Percentiles rank a stretch among this genome's conserved stretches.
phyloP scores from a whole-genome alignment of 352 stramenopile species.

The Saprolegnia diclina region DNA sequence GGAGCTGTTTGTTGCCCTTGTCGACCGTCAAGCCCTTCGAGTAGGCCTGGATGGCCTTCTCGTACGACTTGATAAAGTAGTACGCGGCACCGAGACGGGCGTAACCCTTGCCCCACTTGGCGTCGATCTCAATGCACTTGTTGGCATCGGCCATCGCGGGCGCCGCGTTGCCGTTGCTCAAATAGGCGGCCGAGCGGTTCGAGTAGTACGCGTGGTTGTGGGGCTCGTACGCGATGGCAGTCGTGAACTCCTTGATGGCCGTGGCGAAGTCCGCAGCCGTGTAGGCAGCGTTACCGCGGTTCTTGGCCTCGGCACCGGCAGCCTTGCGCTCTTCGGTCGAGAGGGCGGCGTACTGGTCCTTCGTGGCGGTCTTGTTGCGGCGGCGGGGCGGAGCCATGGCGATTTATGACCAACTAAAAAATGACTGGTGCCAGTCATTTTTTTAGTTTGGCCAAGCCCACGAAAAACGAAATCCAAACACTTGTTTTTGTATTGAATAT shows the following conservation, averaged over 20 bases:
- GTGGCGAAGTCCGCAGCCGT: slow-evolving; percentile 65
- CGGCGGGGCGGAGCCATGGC: slow-evolving; percentile 72
- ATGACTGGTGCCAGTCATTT: neutral
- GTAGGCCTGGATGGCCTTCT: slow-evolving; percentile 78
- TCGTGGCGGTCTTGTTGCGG: slow-evolving; percentile 74
- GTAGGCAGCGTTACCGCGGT: slow-evolving; percentile 79
- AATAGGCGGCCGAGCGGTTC: slow-evolving; percentile 83
- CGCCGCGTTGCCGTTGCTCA: slow-evolving; percentile 70
- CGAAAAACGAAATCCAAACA: no score
- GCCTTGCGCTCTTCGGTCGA: slow-evolving; percentile 58
- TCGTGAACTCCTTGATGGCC: slow-evolving; percentile 85
- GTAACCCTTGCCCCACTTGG: slow-evolving; percentile 85
- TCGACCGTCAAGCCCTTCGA: slow-evolving; percentile 71
- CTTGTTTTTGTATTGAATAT: no score
- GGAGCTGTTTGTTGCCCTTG: slow-evolving; percentile 80
- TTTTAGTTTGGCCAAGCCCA: no score
- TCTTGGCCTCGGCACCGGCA: slow-evolving; percentile 77
- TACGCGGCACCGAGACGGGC: slow-evolving; percentile 75
- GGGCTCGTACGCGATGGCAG: slow-evolving; percentile 79
- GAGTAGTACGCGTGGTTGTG: slow-evolving; percentile 85
- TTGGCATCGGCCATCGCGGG: slow-evolving; percentile 81
- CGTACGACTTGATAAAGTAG: slow-evolving; percentile 88
- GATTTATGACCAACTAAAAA: neutral
- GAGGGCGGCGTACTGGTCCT: slow-evolving; percentile 68
- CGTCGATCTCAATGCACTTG: slow-evolving; percentile 75